These are phyloP conservation scores for Geosmithia putterillii DNA, from an alignment of 2,329 filamentous ascomycete species.

Conservation along the genomic window DNA sequence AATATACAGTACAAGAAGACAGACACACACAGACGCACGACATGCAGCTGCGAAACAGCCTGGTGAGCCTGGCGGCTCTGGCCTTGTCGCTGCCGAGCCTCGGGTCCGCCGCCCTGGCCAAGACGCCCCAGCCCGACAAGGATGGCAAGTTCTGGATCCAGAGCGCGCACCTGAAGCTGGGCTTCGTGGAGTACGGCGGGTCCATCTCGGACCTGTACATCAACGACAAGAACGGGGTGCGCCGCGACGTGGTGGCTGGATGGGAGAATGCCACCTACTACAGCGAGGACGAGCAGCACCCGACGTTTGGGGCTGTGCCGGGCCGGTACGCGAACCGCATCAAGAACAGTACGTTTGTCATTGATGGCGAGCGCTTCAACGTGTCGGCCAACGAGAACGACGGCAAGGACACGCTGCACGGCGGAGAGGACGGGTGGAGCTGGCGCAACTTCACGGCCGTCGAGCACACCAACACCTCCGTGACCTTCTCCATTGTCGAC, in stretches of 20 bases:
- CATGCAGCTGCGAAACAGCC: slow-evolving; percentile 9
- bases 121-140: slow-evolving; percentile 29
- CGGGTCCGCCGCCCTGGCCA: slow-evolving; percentile 3
- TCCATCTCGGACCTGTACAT: slow-evolving; percentile 61
- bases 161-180: slow-evolving; percentile 51
- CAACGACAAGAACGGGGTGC: slow-evolving; percentile 53
- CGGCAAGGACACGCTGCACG: slow-evolving; percentile 55
- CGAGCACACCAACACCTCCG: slow-evolving; percentile 51
- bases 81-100: slow-evolving; percentile 7
- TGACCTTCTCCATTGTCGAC: slow-evolving; percentile 67
- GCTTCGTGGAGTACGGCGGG: slow-evolving; percentile 65
- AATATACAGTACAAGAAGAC: slow-evolving; percentile 1
- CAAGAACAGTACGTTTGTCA: slow-evolving; percentile 60
- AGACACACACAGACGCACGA: background rate
- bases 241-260: slow-evolving; percentile 59
- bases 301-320: slow-evolving; percentile 60
- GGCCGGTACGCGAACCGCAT: slow-evolving; percentile 75
- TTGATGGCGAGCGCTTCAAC: slow-evolving; percentile 50
- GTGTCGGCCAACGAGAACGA: slow-evolving; percentile 51
- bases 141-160: slow-evolving; percentile 62
- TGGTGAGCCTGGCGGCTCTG: slow-evolving; percentile 7
- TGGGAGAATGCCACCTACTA: slow-evolving; percentile 70
- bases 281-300: slow-evolving; percentile 48
- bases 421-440: slow-evolving; percentile 62
- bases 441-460: slow-evolving; percentile 67